A percentile compares a stretch with the other conserved stretches of the same genome.
These are phyloP conservation scores for Boletus vinaceobasis DNA, from an alignment of 768 basidiomycete genomes.

Conservation along the genomic window DNA sequence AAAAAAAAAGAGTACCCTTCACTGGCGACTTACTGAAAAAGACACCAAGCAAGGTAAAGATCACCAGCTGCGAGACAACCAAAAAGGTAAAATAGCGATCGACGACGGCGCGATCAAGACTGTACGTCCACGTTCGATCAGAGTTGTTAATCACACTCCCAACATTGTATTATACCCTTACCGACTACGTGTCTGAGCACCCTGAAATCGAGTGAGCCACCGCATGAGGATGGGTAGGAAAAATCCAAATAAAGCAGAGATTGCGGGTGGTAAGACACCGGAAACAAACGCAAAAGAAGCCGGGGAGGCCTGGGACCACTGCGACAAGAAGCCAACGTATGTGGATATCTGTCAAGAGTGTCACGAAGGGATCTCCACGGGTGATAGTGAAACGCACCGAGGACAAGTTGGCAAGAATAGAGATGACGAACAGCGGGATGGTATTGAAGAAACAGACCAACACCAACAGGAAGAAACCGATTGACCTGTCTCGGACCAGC, in stretches of 20 bases:
- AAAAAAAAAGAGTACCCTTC: not conserved
- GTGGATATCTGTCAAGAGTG: conserved; percentile 31
- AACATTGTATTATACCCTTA: conserved; percentile 7
- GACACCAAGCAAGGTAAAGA: conserved; percentile 92
- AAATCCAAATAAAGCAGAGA: conserved; percentile 86
- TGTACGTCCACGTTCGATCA: conserved; percentile 33
- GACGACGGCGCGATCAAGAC: conserved; percentile 85
- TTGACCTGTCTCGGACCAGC: conserved; percentile 57
- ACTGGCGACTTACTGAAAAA: conserved; percentile 63
- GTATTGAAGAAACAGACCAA: conserved; percentile 93
- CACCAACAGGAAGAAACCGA: conserved; percentile 78
- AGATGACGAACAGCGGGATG: conserved; percentile 85
- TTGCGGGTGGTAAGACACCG: conserved; percentile 88
- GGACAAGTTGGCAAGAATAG: conserved; percentile 86
- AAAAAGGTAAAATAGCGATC: conserved; percentile 93
- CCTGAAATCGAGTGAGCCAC: conserved; percentile 69
- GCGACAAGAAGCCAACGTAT: conserved; percentile 72
- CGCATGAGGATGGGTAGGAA: conserved; percentile 92
- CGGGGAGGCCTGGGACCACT: conserved; percentile 63
- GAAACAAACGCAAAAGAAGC: conserved; percentile 78
- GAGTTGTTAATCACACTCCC: not conserved
- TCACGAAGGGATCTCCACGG: not conserved
- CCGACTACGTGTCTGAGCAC: conserved; percentile 36
- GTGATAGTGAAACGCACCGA: conserved; percentile 46
- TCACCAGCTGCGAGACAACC: conserved; percentile 87